phyloP scores from a whole-genome alignment of 148 eudicot species.

The Rhododendron mucronatum region DNA sequence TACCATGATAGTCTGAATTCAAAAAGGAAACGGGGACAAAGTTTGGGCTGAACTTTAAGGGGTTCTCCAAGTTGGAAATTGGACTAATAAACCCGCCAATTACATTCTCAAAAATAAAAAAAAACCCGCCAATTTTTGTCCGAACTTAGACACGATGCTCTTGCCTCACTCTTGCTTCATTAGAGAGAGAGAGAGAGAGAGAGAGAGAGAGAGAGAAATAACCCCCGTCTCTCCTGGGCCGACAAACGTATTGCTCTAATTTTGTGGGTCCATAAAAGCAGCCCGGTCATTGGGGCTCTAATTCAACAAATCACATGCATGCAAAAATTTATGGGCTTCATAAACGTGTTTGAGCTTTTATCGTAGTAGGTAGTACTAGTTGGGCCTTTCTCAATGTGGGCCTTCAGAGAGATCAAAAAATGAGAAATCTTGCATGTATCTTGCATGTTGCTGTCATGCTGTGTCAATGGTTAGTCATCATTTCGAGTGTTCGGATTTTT shows the following conservation, averaged over 20 bases:
- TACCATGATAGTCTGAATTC: background rate
- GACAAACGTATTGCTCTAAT: background rate
- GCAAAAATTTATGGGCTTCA: background rate
- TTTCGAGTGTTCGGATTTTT: too few relatives aligned
- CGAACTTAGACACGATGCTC: background rate
- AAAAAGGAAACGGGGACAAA: background rate
- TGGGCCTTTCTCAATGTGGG: background rate
- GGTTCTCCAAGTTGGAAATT: background rate
- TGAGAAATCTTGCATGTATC: background rate
- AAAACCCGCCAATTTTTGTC: too few relatives aligned
- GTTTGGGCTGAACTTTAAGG: background rate
- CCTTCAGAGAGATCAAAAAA: background rate
- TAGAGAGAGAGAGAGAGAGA: background rate
- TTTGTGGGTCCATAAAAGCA: background rate
- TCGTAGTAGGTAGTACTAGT: too few relatives aligned
- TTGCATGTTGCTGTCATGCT: too few relatives aligned
- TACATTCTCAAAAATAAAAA: too few relatives aligned
- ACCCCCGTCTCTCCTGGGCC: background rate
- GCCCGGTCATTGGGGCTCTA: background rate
- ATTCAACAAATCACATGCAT: background rate
- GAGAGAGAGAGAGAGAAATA: background rate
- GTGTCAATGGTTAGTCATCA: background rate
- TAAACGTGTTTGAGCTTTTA: background rate
- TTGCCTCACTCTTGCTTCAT: background rate
- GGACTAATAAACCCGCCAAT: background rate